These are phyloP conservation scores for Erigeron canadensis DNA, from an alignment of 129 eudicot species.

Conservation along the genomic window DNA sequence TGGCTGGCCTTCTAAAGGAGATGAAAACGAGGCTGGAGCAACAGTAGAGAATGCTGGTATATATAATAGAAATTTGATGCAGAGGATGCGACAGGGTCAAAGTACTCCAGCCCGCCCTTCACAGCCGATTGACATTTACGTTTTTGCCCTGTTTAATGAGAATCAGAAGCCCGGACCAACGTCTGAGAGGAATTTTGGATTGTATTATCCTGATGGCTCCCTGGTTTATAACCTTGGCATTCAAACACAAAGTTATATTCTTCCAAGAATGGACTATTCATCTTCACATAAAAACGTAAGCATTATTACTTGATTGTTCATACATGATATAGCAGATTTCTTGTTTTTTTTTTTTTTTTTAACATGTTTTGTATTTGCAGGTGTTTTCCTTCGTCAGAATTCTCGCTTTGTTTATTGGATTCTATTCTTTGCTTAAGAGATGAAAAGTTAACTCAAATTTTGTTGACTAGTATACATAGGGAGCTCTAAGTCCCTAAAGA, in stretches of 20 bases:
- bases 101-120: constrained; percentile 82
- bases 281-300: constrained; percentile 64
- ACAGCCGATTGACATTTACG: constrained; percentile 65
- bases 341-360: background rate
- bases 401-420: constrained; percentile 35
- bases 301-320: background rate
- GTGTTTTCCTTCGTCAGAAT: constrained; percentile 21
- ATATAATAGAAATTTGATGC: constrained; percentile 82
- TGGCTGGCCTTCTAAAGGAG: constrained; percentile 99
- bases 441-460: constrained; percentile 17
- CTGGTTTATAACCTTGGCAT: constrained; percentile 87
- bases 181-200: constrained; percentile 90
- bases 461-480: constrained; percentile 16
- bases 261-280: constrained; percentile 66
- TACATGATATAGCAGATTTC: background rate
- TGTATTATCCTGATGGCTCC: constrained; percentile 79
- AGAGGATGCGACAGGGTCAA: constrained; percentile 54
- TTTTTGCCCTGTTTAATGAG: constrained; percentile 96
- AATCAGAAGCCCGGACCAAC: constrained; percentile 75
- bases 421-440: constrained; percentile 26
- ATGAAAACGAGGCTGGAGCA: constrained; percentile 80
- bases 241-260: constrained; percentile 51
- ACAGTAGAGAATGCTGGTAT: constrained; percentile 72
- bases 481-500: constrained; percentile 27
- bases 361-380: background rate